phyloP scores from a whole-genome alignment of 2,329 filamentous ascomycete genomes.

The Penicillium nordicum region DNA sequence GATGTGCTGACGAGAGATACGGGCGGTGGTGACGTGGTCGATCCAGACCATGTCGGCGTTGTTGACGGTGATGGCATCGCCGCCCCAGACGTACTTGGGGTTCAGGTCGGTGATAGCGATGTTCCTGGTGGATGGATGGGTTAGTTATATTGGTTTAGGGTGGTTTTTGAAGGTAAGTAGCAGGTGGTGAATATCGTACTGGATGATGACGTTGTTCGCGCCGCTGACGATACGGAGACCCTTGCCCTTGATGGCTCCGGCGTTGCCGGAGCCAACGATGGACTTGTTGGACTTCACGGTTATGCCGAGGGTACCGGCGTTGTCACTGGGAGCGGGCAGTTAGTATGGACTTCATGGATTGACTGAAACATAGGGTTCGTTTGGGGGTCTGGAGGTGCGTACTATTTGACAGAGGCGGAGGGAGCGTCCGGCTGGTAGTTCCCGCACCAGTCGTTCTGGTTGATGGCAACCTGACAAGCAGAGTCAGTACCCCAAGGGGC shows the following conservation, averaged over 20 bases:
- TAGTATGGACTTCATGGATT: neutral
- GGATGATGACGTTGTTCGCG: constrained; percentile 58
- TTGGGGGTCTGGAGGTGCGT: neutral
- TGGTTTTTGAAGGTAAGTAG: neutral
- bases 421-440: constrained; percentile 57
- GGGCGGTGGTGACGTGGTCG: constrained; percentile 54
- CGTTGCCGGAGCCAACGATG: constrained; percentile 51
- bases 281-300: constrained; percentile 57
- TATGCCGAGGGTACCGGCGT: constrained; percentile 52
- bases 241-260: constrained; percentile 58
- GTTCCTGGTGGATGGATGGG: constrained; percentile 35
- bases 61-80: constrained; percentile 56
- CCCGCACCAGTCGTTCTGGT: constrained; percentile 57
- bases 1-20: constrained; percentile 59
- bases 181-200: constrained; percentile 24
- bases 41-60: constrained; percentile 47
- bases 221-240: constrained; percentile 50
- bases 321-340: constrained; percentile 38
- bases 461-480: constrained; percentile 58
- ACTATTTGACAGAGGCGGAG: constrained; percentile 42
- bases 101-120: constrained; percentile 56
- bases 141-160: neutral
- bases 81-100: constrained; percentile 59
- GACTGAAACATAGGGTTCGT: neutral
- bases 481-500: constrained; percentile 56